Evolutionary conservation across 1,284 basidiomycete species (phyloP), one percentile per base, ranked within the genome.

Genomic region (Veloporphyrellus conicus): DNA sequence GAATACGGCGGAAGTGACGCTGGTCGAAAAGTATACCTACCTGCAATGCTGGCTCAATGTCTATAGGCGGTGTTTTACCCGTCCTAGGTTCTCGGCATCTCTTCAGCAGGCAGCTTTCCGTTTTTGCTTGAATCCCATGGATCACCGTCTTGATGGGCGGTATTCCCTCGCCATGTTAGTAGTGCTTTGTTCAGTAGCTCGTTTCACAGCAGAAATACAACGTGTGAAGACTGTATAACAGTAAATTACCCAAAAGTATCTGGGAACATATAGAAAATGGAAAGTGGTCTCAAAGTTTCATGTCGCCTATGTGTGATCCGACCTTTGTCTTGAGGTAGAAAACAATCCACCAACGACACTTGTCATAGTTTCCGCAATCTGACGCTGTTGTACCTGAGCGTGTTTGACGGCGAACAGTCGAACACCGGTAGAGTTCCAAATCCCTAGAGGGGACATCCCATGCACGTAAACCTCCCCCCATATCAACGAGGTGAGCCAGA

Each of bases 401-500:
- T 93, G 90, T 64, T 92, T 93, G 49, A 95, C 87, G 45, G 90
- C 82, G 71, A 95, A 95, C 41, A 95, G 68, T 22, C 88, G 81
- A 16, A 94, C 89, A 37, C 82, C 85, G 10, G 92, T 93, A 36
- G 82, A 81, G 56, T 87, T 88, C 91, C 91, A 94, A 32, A 92
- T 81, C 7, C 89, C 90, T 27, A 92, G 71, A 5, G 85, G 84
- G 2, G 83, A 81, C 78, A 93, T 84, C 8, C 84, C 85, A 33
- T 84, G 83, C n/a, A 96, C 86, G 62, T 93, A 96, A 19, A 93
- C 81, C 62, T 93, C 90, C 36, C 93, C 93, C 91, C 93, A 96
- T 29, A 93, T 82, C 43, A 95, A 69, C 1, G 87, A 90, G 9
- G 90, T 90, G 39, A 94, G 74, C 93, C 93, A 95, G 11, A 93